Conservation (phyloP, 257 asterid species). For the Buddleja alternifolia region DNA sequence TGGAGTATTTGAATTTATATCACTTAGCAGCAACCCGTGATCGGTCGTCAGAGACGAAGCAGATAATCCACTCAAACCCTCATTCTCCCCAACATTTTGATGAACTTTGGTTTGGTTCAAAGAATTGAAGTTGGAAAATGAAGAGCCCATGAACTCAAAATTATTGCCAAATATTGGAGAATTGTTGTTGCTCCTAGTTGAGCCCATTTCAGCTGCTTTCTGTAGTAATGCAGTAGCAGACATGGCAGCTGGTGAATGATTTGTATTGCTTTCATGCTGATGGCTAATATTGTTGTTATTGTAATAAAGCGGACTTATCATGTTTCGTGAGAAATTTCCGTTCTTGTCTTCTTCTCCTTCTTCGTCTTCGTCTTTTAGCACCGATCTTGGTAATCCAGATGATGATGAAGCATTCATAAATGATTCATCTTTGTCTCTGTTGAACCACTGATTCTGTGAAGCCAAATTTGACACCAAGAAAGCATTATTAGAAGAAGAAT, state of each 20-base stretch:
- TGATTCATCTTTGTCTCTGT: conserved; percentile 35
- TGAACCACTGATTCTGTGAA: conserved; percentile 53
- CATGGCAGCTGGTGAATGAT: conserved; percentile 43
- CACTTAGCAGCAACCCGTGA: background rate
- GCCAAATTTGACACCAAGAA: conserved; percentile 45
- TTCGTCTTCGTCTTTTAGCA: conserved; percentile 62
- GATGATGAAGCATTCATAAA: conserved; percentile 32
- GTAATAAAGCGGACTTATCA: conserved; percentile 42
- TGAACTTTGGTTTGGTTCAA: too few species aligned
- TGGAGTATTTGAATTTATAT: background rate
- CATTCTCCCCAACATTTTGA: conserved; percentile 19
- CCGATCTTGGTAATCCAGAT: conserved; percentile 30
- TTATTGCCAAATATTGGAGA: too few species aligned
- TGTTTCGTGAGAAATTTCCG: conserved; percentile 35
- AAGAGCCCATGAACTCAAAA: too few species aligned
- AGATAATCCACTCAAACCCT: conserved; percentile 30
- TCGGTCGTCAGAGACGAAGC: conserved; percentile 31
- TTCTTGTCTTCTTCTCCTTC: conserved; percentile 66
- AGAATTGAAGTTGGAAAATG: too few species aligned
- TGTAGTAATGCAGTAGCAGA: conserved; percentile 73
- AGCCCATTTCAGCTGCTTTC: conserved; percentile 67
- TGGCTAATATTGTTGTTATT: conserved; percentile 28
- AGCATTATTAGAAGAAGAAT: conserved; percentile 28
- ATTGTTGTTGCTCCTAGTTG: conserved; percentile 37
- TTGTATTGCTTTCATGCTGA: conserved; percentile 18